Conservation (phyloP, 805 yeast species). For the Komagataella populi region DNA sequence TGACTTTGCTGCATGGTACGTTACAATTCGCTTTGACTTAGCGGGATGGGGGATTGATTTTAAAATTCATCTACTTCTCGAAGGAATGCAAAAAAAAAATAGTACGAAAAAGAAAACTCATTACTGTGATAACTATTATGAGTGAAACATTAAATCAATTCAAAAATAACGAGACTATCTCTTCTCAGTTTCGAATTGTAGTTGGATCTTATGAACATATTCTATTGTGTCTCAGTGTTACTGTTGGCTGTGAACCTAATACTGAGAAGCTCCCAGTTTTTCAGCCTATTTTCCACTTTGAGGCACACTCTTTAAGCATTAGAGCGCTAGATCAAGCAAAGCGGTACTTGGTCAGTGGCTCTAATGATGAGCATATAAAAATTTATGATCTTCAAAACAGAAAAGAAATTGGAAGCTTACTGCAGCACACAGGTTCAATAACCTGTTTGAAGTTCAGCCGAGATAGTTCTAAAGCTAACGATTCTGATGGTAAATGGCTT, state of each 20-base stretch:
- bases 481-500: constrained; percentile 69
- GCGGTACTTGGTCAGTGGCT: constrained; percentile 82
- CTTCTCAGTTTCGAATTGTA: constrained; percentile 53
- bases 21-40: too few species aligned
- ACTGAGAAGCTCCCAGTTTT: constrained; percentile 42
- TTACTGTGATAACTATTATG: not conserved
- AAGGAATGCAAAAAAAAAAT: too few species aligned
- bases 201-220: constrained; percentile 97
- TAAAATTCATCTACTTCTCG: not conserved
- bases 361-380: constrained; percentile 91
- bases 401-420: constrained; percentile 81
- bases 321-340: constrained; percentile 73
- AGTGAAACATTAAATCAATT: not conserved
- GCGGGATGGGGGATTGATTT: too few species aligned
- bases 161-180: not conserved
- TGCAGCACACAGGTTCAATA: constrained; percentile 83
- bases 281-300: constrained; percentile 91
- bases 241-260: constrained; percentile 16
- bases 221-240: constrained; percentile 67
- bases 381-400: constrained; percentile 90
- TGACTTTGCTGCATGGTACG: too few species aligned
- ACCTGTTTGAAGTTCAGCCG: constrained; percentile 62
- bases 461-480: constrained; percentile 19
- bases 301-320: constrained; percentile 84
- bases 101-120: not conserved